Conservation (phyloP, 2,329 filamentous ascomycete genomes). For the Plectosphaerella cucumerina region DNA sequence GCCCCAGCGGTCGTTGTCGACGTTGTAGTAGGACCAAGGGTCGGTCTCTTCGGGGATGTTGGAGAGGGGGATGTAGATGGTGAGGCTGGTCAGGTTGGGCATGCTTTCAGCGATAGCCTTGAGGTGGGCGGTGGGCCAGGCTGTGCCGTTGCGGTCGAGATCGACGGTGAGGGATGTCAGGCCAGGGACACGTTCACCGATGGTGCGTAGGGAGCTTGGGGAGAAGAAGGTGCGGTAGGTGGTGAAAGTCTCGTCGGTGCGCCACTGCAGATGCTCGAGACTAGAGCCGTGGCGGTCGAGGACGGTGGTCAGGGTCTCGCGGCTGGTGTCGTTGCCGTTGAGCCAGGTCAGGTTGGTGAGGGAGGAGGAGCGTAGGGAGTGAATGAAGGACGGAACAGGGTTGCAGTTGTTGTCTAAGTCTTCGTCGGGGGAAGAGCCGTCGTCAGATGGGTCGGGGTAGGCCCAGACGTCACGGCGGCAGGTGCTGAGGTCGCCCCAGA, state of each 20-base stretch:
- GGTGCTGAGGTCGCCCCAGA: background rate
- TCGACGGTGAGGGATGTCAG: slow-evolving; percentile 2
- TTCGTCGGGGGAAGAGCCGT: background rate
- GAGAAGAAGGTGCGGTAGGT: background rate
- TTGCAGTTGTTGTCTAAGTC: background rate
- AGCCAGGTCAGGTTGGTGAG: slow-evolving; percentile 5
- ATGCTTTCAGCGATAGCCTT: slow-evolving; percentile 4
- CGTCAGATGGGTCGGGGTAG: no score
- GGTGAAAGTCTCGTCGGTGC: background rate
- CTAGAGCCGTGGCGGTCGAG: slow-evolving; percentile 4
- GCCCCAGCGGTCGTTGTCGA: no score
- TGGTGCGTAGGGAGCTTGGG: background rate
- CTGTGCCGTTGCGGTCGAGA: slow-evolving; percentile 4
- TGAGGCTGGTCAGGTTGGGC: slow-evolving; percentile 2
- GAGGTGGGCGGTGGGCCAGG: slow-evolving; percentile 2
- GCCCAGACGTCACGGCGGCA: no score
- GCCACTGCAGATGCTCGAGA: slow-evolving; percentile 4
- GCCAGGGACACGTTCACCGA: slow-evolving; percentile 2
- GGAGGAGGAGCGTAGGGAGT: background rate
- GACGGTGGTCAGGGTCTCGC: background rate
- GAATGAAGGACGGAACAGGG: background rate
- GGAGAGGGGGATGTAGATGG: slow-evolving; percentile 1
- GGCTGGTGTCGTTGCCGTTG: background rate
- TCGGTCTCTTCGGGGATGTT: no score
- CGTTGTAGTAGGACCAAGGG: no score